Evolutionary conservation across 2,329 filamentous ascomycete species (phyloP).

Genomic region (Cladosporium cucumerinum): DNA sequence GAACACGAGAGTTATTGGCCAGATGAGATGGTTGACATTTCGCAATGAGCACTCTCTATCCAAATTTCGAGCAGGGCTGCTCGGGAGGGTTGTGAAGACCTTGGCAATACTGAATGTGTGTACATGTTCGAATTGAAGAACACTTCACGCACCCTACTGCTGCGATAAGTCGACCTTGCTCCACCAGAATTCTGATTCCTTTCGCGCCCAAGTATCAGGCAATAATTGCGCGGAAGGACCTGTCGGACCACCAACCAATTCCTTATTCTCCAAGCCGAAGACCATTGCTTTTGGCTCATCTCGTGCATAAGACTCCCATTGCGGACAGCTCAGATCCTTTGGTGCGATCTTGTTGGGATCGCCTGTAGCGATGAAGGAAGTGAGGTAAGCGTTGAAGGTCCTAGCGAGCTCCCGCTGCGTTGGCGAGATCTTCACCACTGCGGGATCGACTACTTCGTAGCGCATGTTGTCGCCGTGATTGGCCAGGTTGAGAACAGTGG

Average conservation of each 20-base stretch:
- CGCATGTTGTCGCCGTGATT: slow-evolving; percentile 37
- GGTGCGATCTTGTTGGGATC: slow-evolving; percentile 31
- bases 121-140: background rate
- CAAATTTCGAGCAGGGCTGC: background rate
- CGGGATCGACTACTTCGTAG: slow-evolving; percentile 33
- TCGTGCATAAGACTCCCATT: slow-evolving; percentile 27
- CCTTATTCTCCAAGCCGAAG: slow-evolving; percentile 60
- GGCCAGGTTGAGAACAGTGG: slow-evolving; percentile 31
- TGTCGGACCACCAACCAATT: slow-evolving; percentile 40
- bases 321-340: slow-evolving; percentile 22
- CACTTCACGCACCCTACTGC: slow-evolving; percentile 17
- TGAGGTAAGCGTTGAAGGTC: slow-evolving; percentile 32
- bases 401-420: slow-evolving; percentile 33
- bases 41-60: background rate
- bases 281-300: slow-evolving; percentile 40
- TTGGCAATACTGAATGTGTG: background rate
- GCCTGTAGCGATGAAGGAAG: slow-evolving; percentile 34
- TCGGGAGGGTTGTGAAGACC: background rate
- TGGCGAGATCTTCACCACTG: slow-evolving; percentile 25
- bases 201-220: slow-evolving; percentile 44
- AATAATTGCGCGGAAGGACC: slow-evolving; percentile 47
- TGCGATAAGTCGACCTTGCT: slow-evolving; percentile 42
- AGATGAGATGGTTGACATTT: background rate
- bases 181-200: slow-evolving; percentile 62
- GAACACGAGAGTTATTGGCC: background rate